Evolutionary conservation across 768 basidiomycete species (phyloP).

Genomic region (Tricholoma terreum): DNA sequence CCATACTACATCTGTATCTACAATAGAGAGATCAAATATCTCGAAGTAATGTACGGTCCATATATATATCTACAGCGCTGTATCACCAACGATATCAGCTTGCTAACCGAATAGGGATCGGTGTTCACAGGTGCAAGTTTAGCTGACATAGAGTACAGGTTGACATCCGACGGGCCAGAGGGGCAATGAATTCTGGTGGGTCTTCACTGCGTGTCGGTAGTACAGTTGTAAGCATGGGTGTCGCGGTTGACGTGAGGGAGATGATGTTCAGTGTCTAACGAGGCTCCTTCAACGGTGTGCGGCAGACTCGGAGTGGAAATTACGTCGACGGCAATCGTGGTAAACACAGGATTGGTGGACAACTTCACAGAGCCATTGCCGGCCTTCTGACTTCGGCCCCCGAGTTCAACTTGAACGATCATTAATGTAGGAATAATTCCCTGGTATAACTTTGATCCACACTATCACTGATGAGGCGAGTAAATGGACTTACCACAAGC

Average conservation of each 20-base stretch:
- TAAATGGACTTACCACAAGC: slow-evolving; percentile 21
- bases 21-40: too few species aligned
- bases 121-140: background rate
- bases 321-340: background rate
- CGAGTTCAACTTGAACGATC: slow-evolving; percentile 24
- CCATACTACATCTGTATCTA: too few species aligned
- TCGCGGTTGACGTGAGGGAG: too few species aligned
- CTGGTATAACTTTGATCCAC: slow-evolving; percentile 4
- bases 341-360: background rate
- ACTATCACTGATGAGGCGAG: background rate
- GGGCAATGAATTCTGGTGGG: background rate
- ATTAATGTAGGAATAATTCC: slow-evolving; percentile 25
- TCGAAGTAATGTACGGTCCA: too few species aligned
- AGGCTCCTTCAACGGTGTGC: background rate
- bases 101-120: too few species aligned
- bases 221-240: background rate
- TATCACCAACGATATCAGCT: too few species aligned
- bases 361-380: background rate
- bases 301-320: background rate
- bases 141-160: background rate
- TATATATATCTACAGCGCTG: too few species aligned
- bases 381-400: slow-evolving; percentile 1
- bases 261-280: background rate
- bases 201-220: background rate
- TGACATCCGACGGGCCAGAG: background rate